These are phyloP conservation scores for Cercospora sojina DNA, from an alignment of 2,329 filamentous ascomycete species.

Conservation along the genomic window DNA sequence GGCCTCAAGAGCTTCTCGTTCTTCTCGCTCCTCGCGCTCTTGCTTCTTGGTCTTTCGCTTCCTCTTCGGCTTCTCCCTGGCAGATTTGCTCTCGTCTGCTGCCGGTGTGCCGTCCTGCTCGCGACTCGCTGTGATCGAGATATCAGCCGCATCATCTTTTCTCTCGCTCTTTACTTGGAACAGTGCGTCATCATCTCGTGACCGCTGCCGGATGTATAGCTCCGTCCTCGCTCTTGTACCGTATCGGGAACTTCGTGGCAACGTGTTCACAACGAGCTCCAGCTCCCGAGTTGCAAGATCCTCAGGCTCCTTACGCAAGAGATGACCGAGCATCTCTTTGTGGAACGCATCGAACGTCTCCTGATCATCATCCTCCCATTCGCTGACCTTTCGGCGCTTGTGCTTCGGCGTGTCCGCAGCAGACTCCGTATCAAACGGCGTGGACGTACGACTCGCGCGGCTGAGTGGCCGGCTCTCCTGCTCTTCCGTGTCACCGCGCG, in stretches of 20 bases:
- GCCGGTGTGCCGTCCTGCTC: conserved; percentile 28
- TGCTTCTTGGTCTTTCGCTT: conserved; percentile 77
- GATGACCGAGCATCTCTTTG: conserved; percentile 49
- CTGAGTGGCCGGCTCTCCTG: conserved; percentile 78
- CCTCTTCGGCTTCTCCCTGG: conserved; percentile 52
- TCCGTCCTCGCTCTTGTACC: conserved; percentile 71
- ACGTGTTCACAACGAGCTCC: conserved; percentile 56
- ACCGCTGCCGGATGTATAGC: conserved; percentile 71
- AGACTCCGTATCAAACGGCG: conserved; percentile 54
- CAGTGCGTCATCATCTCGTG: conserved; percentile 80
- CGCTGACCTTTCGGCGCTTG: conserved; percentile 47
- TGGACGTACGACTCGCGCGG: conserved; percentile 58
- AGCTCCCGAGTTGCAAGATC: conserved; percentile 64
- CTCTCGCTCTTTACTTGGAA: conserved; percentile 62
- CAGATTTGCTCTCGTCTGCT: conserved; percentile 36
- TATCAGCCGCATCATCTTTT: conserved; percentile 43
- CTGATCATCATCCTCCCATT: conserved; percentile 53
- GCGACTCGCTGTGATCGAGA: conserved; percentile 28
- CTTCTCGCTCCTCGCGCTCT: conserved; percentile 56
- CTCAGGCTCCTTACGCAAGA: conserved; percentile 63
- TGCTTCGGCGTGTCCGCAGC: conserved; percentile 43
- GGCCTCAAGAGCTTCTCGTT: conserved; percentile 60
- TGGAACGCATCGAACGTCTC: conserved; percentile 49
- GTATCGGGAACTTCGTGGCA: conserved; percentile 61
- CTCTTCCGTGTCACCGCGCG: conserved; percentile 73